Base-by-base conservation (phyloP, 1,284 basidiomycete species). In the Anthracocystis walkeri region DNA sequence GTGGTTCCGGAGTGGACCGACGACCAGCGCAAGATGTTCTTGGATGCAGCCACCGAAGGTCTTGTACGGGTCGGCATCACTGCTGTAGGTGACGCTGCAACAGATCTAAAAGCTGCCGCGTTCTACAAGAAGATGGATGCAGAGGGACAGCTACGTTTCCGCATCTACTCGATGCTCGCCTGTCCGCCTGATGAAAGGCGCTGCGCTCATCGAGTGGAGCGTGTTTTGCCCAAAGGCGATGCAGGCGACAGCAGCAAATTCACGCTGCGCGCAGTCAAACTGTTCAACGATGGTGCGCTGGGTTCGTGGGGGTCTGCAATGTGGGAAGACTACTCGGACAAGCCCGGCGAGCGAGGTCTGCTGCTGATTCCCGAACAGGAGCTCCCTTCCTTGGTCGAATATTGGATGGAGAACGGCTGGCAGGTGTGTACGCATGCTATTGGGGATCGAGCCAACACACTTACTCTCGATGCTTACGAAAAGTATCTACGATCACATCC, bases 301-400 rank as follows among this genome's bases (percentile, higher is more conserved):
- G 94, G 95, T 0, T 93, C 92, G 1, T 93, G 92, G 89, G 95
- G 95, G 4, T 93, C 95, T 0, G 94, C 95, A 0, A 88, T 97
- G 65, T 87, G 93, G 18, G 89, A 92, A 44, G 93, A 93, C 14
- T 97, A 97, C 82, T 31, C 60, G 21, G 94, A 96, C 85, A 90
- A 70, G 42, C 71, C 78, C 2, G 76, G 61, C 18, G 76, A 75
- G 58, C 61, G 66, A 25, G 79, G 76, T 12, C 52, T 77, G 7
- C 44, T 78, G n/a, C 54, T 71, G 10, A 75, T 82, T 16, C 55
- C 48, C 1, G 56, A 78, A 33, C 46, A 56, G 14, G 74, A 75
- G 41, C 52, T 81, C 6, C 50, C 69, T 3, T 57, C 64, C 3
- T 33, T 74, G 27, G 60, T 80, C 7, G 44, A 38, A 12, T 67